These are phyloP conservation scores for Tricholoma flavovirens DNA, from an alignment of 768 basidiomycete genomes.

Conservation along the genomic window DNA sequence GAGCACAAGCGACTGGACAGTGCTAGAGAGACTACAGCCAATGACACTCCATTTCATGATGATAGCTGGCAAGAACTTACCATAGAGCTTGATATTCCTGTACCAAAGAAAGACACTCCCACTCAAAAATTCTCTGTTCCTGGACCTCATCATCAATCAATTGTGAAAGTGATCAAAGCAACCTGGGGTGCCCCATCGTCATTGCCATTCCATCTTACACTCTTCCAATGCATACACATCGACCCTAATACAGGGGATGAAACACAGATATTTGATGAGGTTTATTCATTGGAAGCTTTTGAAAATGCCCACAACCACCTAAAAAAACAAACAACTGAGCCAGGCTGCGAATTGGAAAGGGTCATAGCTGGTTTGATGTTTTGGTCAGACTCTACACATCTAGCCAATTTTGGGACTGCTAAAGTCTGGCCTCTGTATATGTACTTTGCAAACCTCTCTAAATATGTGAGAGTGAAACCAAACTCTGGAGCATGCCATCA, in stretches of 20 bases:
- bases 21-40: not conserved
- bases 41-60: not conserved
- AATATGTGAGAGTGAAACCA: no score
- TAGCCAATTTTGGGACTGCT: no score
- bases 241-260: slow-evolving; percentile 6
- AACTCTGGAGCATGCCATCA: no score
- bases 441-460: no score
- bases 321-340: slow-evolving; percentile 13
- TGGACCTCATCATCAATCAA: slow-evolving; percentile 17
- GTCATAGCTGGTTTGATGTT: no score
- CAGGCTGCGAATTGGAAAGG: slow-evolving; percentile 10
- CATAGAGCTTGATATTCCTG: slow-evolving; percentile 14
- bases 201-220: slow-evolving; percentile 13
- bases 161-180: slow-evolving; percentile 19
- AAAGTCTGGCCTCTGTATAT: no score
- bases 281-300: slow-evolving; percentile 21
- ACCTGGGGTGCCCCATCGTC: slow-evolving; percentile 8
- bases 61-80: slow-evolving; percentile 11
- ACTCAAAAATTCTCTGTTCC: slow-evolving; percentile 19
- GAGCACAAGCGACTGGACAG: slow-evolving; percentile 8
- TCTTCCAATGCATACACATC: slow-evolving; percentile 20
- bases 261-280: slow-evolving; percentile 18
- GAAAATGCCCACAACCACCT: slow-evolving; percentile 16
- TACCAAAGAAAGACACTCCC: slow-evolving; percentile 2
- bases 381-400: no score